Conservation (phyloP, 2,329 filamentous ascomycete species). For the Fusarium metavorans region DNA sequence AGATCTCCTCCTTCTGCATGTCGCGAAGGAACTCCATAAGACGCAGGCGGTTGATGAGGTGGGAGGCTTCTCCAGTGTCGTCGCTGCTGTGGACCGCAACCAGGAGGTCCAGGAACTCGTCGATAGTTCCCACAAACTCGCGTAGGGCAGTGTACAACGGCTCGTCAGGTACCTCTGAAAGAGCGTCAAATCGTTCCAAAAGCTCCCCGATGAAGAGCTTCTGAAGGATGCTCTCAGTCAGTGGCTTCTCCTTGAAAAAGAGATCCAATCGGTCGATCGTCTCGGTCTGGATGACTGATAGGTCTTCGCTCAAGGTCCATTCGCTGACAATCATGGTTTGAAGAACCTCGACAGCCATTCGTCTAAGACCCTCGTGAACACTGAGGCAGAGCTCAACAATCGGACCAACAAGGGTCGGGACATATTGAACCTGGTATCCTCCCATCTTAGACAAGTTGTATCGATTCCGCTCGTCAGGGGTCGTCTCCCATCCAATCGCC, state of each 20-base stretch:
- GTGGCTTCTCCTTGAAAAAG: constrained; percentile 88
- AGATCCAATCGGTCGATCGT: constrained; percentile 94
- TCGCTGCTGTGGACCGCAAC: constrained; percentile 89
- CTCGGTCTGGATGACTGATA: constrained; percentile 92
- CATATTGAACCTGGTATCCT: constrained; percentile 98
- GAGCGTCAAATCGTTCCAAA: constrained; percentile 80
- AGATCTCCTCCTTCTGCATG: constrained; percentile 97
- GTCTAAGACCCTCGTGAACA: constrained; percentile 90
- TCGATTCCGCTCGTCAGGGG: constrained; percentile 78
- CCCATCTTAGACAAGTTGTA: constrained; percentile 89
- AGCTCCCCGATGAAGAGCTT: constrained; percentile 93
- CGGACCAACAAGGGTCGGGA: constrained; percentile 88
- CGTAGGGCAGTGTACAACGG: constrained; percentile 81
- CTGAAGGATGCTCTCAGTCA: constrained; percentile 90
- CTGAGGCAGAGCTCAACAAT: constrained; percentile 95
- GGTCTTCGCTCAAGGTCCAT: constrained; percentile 94
- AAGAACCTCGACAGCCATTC: constrained; percentile 91
- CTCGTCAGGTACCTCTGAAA: constrained; percentile 76
- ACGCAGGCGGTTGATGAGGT: constrained; percentile 87
- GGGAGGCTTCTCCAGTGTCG: constrained; percentile 77
- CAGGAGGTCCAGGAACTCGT: constrained; percentile 90
- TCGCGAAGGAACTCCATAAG: constrained; percentile 97
- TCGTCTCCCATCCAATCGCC: constrained; percentile 95
- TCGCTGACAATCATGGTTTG: constrained; percentile 99
- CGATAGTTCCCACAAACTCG: constrained; percentile 84